Evolutionary conservation across 2,329 filamentous ascomycete genomes (phyloP).

Genomic region (Septoria petroselini): DNA sequence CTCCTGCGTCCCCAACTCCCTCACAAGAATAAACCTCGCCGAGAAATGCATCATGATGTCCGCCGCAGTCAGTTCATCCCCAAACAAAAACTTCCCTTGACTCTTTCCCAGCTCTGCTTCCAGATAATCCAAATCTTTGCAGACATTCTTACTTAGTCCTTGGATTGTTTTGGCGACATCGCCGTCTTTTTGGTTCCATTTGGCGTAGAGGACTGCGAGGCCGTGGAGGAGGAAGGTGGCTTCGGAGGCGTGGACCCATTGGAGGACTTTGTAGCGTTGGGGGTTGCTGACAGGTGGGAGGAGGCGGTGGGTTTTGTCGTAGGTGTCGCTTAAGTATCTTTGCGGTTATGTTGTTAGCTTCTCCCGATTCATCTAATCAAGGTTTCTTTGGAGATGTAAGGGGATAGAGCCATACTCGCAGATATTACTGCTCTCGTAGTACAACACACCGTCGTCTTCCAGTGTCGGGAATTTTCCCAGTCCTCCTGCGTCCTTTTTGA

Average conservation of each 20-base stretch:
- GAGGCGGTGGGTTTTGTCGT: slow-evolving; percentile 42
- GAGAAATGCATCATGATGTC: slow-evolving; percentile 49
- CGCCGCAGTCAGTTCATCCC: slow-evolving; percentile 43
- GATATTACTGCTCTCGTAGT: slow-evolving; percentile 49
- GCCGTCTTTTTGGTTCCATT: slow-evolving; percentile 43
- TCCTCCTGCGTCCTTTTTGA: slow-evolving; percentile 44
- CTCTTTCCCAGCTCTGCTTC: slow-evolving; percentile 43
- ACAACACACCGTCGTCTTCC: slow-evolving; percentile 42
- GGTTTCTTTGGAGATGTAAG: too few relatives aligned
- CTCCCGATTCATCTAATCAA: too few relatives aligned
- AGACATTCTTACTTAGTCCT: slow-evolving; percentile 43
- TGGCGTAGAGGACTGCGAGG: slow-evolving; percentile 46
- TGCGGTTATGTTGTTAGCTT: not conserved
- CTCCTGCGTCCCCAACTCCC: slow-evolving; percentile 40
- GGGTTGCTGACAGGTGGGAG: slow-evolving; percentile 39
- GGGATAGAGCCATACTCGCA: slow-evolving; percentile 40
- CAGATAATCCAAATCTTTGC: slow-evolving; percentile 48
- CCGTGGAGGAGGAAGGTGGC: slow-evolving; percentile 47
- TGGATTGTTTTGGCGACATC: slow-evolving; percentile 40
- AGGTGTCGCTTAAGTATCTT: slow-evolving; percentile 49
- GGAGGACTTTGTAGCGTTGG: slow-evolving; percentile 39
- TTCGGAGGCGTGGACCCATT: slow-evolving; percentile 50
- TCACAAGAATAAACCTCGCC: slow-evolving; percentile 40
- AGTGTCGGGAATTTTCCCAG: slow-evolving; percentile 49
- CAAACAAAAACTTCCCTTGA: slow-evolving; percentile 42